Conservation (phyloP, 2,329 filamentous ascomycete genomes). For the Botrytis tulipae region DNA sequence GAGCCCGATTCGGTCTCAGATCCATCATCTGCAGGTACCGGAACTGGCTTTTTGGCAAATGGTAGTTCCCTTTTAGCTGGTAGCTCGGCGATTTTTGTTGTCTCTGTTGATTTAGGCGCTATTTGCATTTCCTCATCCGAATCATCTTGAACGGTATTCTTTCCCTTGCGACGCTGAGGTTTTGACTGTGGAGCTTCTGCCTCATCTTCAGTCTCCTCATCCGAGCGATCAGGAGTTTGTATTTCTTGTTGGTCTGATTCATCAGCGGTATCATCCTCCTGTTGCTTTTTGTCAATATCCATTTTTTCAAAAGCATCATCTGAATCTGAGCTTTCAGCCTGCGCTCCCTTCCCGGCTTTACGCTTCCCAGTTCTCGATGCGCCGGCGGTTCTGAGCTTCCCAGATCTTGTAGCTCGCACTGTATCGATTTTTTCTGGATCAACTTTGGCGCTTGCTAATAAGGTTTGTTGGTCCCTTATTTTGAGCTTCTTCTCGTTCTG, state of each 20-base stretch:
- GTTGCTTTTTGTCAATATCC: conserved; percentile 46
- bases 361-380: conserved; percentile 50
- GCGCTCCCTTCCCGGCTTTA: conserved; percentile 42
- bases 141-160: neutral
- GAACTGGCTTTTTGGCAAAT: conserved; percentile 27
- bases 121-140: conserved; percentile 8
- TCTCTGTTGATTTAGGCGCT: conserved; percentile 14
- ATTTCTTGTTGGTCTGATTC: conserved; percentile 23
- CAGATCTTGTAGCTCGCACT: conserved; percentile 21
- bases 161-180: neutral
- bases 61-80: conserved; percentile 29
- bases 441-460: conserved; percentile 45
- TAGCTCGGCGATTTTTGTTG: conserved; percentile 15
- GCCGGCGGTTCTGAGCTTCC: conserved; percentile 23
- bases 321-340: conserved; percentile 39
- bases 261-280: conserved; percentile 11
- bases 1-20: conserved; percentile 37
- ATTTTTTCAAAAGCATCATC: conserved; percentile 51
- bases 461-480: conserved; percentile 69
- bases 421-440: conserved; percentile 30
- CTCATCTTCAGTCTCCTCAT: conserved; percentile 16
- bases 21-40: conserved; percentile 23
- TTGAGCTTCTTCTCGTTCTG: conserved; percentile 80
- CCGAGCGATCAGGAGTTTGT: conserved; percentile 21
- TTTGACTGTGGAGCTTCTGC: neutral